These are phyloP conservation scores for Blastocrithidia nonstop DNA, from an alignment of 208 protist species.

Conservation along the genomic window DNA sequence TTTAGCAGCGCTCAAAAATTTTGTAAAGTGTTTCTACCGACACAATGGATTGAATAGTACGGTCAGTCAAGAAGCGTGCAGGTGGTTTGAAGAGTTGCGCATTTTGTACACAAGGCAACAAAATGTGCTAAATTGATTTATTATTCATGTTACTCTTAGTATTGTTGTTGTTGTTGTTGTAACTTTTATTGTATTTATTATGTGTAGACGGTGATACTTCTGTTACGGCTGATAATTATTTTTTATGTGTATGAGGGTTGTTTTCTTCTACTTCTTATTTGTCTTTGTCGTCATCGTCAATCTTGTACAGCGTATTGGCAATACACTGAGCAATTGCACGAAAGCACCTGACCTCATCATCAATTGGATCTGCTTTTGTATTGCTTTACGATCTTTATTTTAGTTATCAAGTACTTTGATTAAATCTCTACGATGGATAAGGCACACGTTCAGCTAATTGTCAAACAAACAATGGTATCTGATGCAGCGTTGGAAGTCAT, in stretches of 20 bases:
- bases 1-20: constrained; percentile 80
- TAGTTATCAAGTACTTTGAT: background rate
- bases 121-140: constrained; percentile 9
- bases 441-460: constrained; percentile 45
- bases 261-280: background rate
- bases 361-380: constrained; percentile 4
- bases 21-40: constrained; percentile 80
- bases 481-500: constrained; percentile 49
- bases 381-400: background rate
- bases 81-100: constrained; percentile 40
- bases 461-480: constrained; percentile 52
- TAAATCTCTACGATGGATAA: constrained; percentile 18
- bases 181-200: background rate
- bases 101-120: constrained; percentile 56
- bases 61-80: constrained; percentile 27
- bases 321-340: constrained; percentile 46
- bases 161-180: background rate
- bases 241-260: too few species aligned
- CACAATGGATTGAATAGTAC: constrained; percentile 49
- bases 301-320: constrained; percentile 50
- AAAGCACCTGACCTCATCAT: constrained; percentile 56
- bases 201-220: constrained; percentile 1
- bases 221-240: constrained; percentile 1
- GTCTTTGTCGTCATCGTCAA: background rate
- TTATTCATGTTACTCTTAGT: background rate